Evolutionary conservation across 495 filamentous ascomycete genomes (phyloP), one percentile per base, ranked within the genome.

Genomic region (Terfezia boudieri): DNA sequence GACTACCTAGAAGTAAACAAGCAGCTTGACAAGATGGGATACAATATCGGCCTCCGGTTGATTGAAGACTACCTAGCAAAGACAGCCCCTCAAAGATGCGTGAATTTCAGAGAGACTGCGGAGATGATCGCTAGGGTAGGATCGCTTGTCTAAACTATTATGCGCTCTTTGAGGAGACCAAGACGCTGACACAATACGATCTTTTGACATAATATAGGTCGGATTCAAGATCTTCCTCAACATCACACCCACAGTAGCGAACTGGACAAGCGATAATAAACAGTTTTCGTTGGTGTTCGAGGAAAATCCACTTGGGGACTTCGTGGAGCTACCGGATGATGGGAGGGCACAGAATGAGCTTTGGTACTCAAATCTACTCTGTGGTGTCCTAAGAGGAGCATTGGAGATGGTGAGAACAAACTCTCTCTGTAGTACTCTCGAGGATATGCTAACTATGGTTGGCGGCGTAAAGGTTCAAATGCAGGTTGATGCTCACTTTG

Each of bases 151-250:
- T 46, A 20, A 46, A 14, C 1, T 46, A 5, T 20, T 22, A 2
- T 38, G 10, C 37, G 36, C 17, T 22, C 20, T 20, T 17, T 12
- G 43, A 48, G 43, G 26, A 32, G 26, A 7, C 26, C 26, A 4
- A 7, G 26, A 4, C 26, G 26, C 26, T 32, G 26, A 32, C 4
- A 32, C 26, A 32, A 32, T 4, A 5, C 26, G 4, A 32, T 32
- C 26, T 32, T 7, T 32, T 7, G 26, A 52, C 12, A 36, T 51
- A 26, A 43, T 43, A 35, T 60, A 95, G 88, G 81, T 95, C 58
- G 90, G 90, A 54, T 98, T 98, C 71, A 96, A 96, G 73, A 92
- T 96, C 56, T 98, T 98, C 67, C 77, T 98, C 54, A 98, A 98
- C 61, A 85, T 95, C 60, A 87, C 87, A n/a, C 90, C 90, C 4